phyloP scores from a whole-genome alignment of 2,329 filamentous ascomycete genomes.

The Ilyonectria robusta region DNA sequence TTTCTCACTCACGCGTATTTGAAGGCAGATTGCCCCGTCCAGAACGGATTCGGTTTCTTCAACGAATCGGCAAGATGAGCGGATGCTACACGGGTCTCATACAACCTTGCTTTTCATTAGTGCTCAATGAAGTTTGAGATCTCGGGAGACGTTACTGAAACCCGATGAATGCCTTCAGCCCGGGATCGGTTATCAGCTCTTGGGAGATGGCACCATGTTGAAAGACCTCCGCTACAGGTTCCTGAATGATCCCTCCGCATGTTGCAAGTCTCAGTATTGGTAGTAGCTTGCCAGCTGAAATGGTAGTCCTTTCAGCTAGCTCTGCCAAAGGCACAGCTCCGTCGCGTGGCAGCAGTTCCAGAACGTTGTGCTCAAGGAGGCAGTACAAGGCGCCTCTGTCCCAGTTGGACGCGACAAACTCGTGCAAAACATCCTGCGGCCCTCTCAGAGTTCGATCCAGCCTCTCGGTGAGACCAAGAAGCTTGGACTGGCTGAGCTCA shows the following conservation, averaged over 20 bases:
- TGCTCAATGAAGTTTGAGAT: not conserved
- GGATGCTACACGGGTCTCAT: slow-evolving; percentile 39
- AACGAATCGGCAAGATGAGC: slow-evolving; percentile 38
- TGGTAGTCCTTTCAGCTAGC: slow-evolving; percentile 27
- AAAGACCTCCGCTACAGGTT: slow-evolving; percentile 24
- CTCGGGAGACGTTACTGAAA: slow-evolving; percentile 31
- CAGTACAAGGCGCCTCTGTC: slow-evolving; percentile 38
- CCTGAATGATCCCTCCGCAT: slow-evolving; percentile 33
- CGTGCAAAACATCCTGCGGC: slow-evolving; percentile 46
- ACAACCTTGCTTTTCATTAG: slow-evolving; percentile 24
- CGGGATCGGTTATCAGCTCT: slow-evolving; percentile 26
- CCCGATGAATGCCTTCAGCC: slow-evolving; percentile 34
- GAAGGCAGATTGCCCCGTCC: slow-evolving; percentile 40
- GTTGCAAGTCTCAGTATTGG: slow-evolving; percentile 33
- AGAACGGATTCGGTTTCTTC: slow-evolving; percentile 31
- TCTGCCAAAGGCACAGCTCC: slow-evolving; percentile 18
- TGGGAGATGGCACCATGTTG: slow-evolving; percentile 27
- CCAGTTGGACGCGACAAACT: slow-evolving; percentile 59
- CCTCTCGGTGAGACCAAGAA: slow-evolving; percentile 27
- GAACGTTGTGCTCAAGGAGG: slow-evolving; percentile 33
- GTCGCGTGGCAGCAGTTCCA: slow-evolving; percentile 28
- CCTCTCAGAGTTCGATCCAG: slow-evolving; percentile 23
- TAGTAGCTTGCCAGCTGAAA: slow-evolving; percentile 33
- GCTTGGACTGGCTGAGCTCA: slow-evolving; percentile 19
- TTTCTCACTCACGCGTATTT: slow-evolving; percentile 33